Percentiles rank a stretch among this genome's conserved stretches.
phyloP scores from a whole-genome alignment of 805 yeast genomes.

The Komagataella mondaviorum region DNA sequence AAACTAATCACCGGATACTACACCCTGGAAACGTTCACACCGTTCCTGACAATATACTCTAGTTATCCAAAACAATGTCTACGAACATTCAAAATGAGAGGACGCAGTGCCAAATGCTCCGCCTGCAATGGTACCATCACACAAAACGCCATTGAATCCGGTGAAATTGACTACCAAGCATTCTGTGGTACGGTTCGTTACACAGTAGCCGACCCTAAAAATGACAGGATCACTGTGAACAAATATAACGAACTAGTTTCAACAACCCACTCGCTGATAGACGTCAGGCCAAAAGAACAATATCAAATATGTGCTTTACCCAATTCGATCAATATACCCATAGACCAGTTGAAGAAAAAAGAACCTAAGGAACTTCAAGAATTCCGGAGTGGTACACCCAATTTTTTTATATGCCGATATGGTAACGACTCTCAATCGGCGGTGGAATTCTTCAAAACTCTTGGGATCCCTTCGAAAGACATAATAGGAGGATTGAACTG shows the following conservation, averaged over 20 bases:
- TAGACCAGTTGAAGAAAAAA: conserved; percentile 28
- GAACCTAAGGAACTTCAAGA: conserved; percentile 12
- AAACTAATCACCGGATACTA: conserved; percentile 55
- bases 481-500: conserved; percentile 64
- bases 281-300: conserved; percentile 76
- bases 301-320: conserved; percentile 52
- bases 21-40: conserved; percentile 36
- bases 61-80: conserved; percentile 57
- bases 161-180: conserved; percentile 44
- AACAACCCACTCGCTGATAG: conserved; percentile 19
- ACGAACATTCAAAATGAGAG: conserved; percentile 71
- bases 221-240: conserved; percentile 33
- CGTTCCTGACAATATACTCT: conserved; percentile 55
- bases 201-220: conserved; percentile 24
- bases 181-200: conserved; percentile 62
- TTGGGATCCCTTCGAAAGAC: conserved; percentile 39
- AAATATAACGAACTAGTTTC: conserved; percentile 23
- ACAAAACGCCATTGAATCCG: conserved; percentile 26
- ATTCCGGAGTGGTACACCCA: conserved; percentile 2
- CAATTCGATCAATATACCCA: conserved; percentile 49
- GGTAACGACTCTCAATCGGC: conserved; percentile 91
- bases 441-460: conserved; percentile 36
- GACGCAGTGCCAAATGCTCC: conserved; percentile 41
- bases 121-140: conserved; percentile 49
- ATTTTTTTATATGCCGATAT: conserved; percentile 65